A percentile compares a stretch with the other conserved stretches of the same genome.
Conservation (phyloP, 208 protist genomes). For the Leishmania turanica region DNA sequence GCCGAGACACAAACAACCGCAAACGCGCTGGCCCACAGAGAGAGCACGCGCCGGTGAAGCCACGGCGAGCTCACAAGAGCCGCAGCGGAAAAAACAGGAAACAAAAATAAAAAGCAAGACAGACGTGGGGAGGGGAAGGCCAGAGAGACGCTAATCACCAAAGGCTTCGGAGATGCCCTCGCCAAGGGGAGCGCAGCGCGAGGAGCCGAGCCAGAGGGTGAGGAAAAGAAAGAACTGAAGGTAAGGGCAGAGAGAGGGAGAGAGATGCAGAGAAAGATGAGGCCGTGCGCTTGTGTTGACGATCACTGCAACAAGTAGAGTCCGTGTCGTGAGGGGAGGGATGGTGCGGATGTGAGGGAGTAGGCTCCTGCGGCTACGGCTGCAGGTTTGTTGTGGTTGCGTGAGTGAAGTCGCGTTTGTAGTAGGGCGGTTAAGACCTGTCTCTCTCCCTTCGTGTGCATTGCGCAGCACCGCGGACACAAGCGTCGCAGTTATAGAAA, state of each 20-base stretch:
- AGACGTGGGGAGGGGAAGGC: background rate
- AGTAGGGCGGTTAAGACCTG: background rate
- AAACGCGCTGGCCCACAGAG: background rate
- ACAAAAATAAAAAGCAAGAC: no score
- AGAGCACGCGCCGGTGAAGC: background rate
- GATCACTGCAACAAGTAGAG: background rate
- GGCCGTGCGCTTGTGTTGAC: background rate
- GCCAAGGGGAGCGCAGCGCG: background rate
- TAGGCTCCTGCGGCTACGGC: background rate
- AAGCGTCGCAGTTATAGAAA: background rate
- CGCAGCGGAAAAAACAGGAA: background rate
- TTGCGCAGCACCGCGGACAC: background rate
- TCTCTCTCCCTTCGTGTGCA: background rate
- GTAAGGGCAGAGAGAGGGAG: background rate
- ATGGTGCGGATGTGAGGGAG: background rate
- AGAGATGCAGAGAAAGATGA: background rate
- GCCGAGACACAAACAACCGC: background rate
- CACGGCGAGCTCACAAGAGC: background rate
- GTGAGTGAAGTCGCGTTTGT: background rate
- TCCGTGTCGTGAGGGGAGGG: background rate
- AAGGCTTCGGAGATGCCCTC: background rate
- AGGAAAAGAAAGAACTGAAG: background rate
- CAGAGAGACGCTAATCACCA: background rate
- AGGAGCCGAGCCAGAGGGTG: background rate
- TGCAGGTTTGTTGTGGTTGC: background rate